These are phyloP conservation scores for Crithidia thermophila DNA, from an alignment of 208 protist species.

Conservation along the genomic window DNA sequence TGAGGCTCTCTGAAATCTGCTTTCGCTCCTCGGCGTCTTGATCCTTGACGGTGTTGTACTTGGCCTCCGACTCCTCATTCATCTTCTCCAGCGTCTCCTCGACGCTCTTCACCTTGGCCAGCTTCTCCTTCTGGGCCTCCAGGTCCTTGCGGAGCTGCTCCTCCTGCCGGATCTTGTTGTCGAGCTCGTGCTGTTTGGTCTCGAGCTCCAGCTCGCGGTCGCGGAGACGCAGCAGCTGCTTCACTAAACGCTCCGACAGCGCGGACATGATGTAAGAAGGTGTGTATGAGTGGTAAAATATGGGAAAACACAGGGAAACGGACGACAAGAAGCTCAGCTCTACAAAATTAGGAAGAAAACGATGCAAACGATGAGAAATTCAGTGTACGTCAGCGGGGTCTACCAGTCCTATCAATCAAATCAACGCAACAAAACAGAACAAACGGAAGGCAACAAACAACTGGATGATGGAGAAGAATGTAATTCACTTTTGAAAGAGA, in stretches of 20 bases:
- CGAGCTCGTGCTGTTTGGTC: constrained; percentile 36
- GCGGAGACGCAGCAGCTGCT: constrained; percentile 56
- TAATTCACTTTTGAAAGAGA: too few relatives aligned
- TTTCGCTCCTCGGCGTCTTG: constrained; percentile 47
- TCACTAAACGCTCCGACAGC: constrained; percentile 55
- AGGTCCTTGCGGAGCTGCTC: constrained; percentile 37
- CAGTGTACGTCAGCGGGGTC: too few relatives aligned
- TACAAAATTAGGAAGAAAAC: too few relatives aligned
- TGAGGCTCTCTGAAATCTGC: constrained; percentile 42
- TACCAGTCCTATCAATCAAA: too few relatives aligned
- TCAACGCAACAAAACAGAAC: too few relatives aligned
- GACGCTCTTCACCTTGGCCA: constrained; percentile 44
- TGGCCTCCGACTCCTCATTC: constrained; percentile 47
- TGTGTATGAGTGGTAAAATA: not conserved
- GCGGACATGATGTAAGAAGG: constrained; percentile 39
- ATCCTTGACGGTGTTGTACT: constrained; percentile 45
- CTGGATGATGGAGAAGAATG: too few relatives aligned
- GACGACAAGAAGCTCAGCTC: too few relatives aligned
- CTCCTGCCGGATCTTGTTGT: constrained; percentile 38
- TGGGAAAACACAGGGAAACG: not conserved
- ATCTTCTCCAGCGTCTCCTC: constrained; percentile 47
- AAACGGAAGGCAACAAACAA: too few relatives aligned
- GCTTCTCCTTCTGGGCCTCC: constrained; percentile 34
- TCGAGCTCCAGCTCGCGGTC: constrained; percentile 52
- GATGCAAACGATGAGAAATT: too few relatives aligned